These are phyloP conservation scores for Botryotinia convoluta DNA, from an alignment of 2,329 filamentous ascomycete genomes.

Conservation along the genomic window DNA sequence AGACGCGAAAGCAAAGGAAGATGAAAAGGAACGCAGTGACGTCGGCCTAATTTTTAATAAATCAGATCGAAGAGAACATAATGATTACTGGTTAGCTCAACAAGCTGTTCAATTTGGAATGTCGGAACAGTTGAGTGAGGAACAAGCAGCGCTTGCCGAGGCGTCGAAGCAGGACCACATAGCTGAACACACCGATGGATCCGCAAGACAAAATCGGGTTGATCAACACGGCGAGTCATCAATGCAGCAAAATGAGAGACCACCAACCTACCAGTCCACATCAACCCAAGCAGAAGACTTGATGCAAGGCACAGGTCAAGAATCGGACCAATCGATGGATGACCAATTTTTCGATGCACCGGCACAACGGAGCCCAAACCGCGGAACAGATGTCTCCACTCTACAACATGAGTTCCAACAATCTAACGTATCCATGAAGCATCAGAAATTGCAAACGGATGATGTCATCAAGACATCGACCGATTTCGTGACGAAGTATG, in stretches of 20 bases:
- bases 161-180: not conserved
- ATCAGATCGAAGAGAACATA: not conserved
- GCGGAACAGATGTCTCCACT: not conserved
- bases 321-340: not conserved
- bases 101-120: not conserved
- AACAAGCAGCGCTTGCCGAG: not conserved
- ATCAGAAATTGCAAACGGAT: not conserved
- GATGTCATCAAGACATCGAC: not conserved
- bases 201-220: not conserved
- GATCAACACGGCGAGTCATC: not conserved
- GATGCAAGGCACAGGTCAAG: not conserved
- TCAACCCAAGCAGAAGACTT: not conserved
- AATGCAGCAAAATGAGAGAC: not conserved
- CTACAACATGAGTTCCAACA: not conserved
- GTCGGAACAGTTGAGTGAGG: not conserved
- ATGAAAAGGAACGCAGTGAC: not conserved
- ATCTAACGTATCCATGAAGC: not conserved
- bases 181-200: not conserved
- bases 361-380: not conserved
- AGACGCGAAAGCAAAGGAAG: not conserved
- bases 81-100: not conserved
- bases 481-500: not conserved
- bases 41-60: not conserved
- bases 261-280: not conserved
- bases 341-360: not conserved